phyloP scores from a whole-genome alignment of 2,329 filamentous ascomycete species.

The Aspergillus melleus region DNA sequence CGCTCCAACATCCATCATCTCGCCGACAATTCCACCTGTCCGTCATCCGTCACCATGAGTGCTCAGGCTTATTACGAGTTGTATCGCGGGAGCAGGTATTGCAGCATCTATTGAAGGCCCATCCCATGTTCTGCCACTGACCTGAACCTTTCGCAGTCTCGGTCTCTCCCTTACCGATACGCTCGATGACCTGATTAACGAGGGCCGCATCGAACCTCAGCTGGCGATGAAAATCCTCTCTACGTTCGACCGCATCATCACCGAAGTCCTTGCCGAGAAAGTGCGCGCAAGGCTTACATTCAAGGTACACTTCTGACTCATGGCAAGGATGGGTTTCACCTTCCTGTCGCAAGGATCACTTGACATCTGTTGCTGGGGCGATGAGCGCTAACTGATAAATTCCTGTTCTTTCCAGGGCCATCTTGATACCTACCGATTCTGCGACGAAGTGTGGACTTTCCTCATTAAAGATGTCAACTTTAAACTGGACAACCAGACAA shows the following conservation, averaged over 20 bases:
- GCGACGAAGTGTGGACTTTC: conserved; percentile 99
- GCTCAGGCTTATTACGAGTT: conserved; percentile 78
- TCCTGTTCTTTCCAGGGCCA: conserved; percentile 65
- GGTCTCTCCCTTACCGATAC: conserved; percentile 92
- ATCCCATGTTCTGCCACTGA: background rate
- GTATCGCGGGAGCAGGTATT: conserved; percentile 95
- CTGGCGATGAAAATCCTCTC: conserved; percentile 97
- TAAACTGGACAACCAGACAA: conserved; percentile 83
- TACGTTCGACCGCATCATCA: conserved; percentile 92
- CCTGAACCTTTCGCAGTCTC: conserved; percentile 62
- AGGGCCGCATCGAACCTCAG: conserved; percentile 93
- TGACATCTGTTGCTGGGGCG: background rate
- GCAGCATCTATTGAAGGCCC: background rate
- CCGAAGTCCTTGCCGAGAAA: conserved; percentile 86
- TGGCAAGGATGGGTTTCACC: background rate
- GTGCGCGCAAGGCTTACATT: conserved; percentile 90
- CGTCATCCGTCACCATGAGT: conserved; percentile 43
- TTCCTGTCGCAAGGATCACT: background rate
- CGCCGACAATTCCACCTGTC: conserved; percentile 4
- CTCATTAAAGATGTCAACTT: conserved; percentile 98
- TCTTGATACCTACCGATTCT: conserved; percentile 97
- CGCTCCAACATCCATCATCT: conserved; percentile 10
- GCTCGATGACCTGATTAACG: conserved; percentile 93
- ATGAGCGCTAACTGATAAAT: background rate
- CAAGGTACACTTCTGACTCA: conserved; percentile 64